These are phyloP conservation scores for Candida endomychidarum DNA, from an alignment of 805 yeast species.

Conservation along the genomic window DNA sequence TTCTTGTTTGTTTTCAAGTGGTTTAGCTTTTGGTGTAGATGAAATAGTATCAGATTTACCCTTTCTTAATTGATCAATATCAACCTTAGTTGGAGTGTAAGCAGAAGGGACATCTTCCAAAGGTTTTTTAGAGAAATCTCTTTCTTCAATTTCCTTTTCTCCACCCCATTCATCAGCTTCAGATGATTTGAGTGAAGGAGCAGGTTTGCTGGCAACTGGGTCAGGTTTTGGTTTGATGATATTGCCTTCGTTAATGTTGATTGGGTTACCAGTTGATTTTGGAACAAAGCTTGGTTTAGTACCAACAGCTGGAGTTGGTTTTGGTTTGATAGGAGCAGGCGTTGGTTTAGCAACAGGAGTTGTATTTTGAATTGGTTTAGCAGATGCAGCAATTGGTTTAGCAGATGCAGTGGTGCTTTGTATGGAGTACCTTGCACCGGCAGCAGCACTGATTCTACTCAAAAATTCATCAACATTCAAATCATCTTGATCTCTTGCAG, in stretches of 20 bases:
- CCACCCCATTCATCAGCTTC: conserved; percentile 60
- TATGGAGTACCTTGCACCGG: conserved; percentile 83
- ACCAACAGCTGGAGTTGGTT: conserved; percentile 12
- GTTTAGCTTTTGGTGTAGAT: conserved; percentile 36
- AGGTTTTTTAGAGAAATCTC: conserved; percentile 53
- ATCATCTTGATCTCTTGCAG: conserved; percentile 94
- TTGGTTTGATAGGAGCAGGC: conserved; percentile 2
- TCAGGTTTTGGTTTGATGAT: conserved; percentile 13
- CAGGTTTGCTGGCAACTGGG: conserved; percentile 20
- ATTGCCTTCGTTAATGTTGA: conserved; percentile 23
- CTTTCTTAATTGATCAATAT: conserved; percentile 53
- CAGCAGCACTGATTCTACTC: conserved; percentile 78
- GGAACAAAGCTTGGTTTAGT: conserved; percentile 30
- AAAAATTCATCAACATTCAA: conserved; percentile 75
- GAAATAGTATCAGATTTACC: conserved; percentile 47
- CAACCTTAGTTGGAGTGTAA: conserved; percentile 66
- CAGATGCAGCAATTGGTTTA: conserved; percentile 23
- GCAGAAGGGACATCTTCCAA: conserved; percentile 57
- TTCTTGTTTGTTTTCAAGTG: conserved; percentile 14
- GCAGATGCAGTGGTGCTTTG: conserved; percentile 20
- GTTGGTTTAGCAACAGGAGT: conserved; percentile 25
- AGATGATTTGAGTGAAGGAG: conserved; percentile 21
- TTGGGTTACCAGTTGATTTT: conserved; percentile 40
- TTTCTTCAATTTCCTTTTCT: conserved; percentile 54
- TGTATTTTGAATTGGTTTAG: conserved; percentile 4